A percentile compares a stretch with the other conserved stretches of the same genome.
phyloP scores from a whole-genome alignment of 192 early-diverging fungal genomes.

The Linderina pennispora region DNA sequence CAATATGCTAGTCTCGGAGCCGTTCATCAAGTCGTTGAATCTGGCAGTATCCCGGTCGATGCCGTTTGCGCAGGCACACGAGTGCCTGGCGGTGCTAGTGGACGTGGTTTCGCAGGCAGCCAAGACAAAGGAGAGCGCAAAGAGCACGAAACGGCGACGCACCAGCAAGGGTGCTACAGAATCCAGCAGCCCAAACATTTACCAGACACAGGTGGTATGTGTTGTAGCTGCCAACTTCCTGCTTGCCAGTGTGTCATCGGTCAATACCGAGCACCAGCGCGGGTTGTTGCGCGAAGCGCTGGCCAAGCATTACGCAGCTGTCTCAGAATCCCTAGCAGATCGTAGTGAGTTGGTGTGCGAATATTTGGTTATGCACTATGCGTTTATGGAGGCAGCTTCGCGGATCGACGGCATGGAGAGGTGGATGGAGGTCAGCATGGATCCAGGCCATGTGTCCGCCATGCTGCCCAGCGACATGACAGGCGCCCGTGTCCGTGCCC shows the following conservation, averaged over 20 bases:
- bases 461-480: neutral
- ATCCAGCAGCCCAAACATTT: too few species aligned
- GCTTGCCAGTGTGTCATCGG: constrained; percentile 12
- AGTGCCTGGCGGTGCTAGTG: constrained; percentile 6
- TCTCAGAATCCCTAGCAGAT: too few species aligned
- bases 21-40: constrained; percentile 9
- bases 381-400: constrained; percentile 21
- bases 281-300: constrained; percentile 8
- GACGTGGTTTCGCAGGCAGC: constrained; percentile 8
- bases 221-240: constrained; percentile 23
- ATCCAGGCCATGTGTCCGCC: constrained; percentile 12
- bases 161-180: too few species aligned
- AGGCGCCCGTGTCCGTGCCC: constrained; percentile 2
- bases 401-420: constrained; percentile 24
- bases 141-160: constrained; percentile 18
- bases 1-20: constrained; percentile 17
- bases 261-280: constrained; percentile 36
- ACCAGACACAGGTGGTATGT: constrained; percentile 6
- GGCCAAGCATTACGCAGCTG: constrained; percentile 2
- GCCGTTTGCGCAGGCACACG: constrained; percentile 29
- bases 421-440: constrained; percentile 23
- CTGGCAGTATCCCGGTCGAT: constrained; percentile 26
- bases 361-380: constrained; percentile 31
- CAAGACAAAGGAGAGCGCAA: neutral
- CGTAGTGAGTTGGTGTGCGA: constrained; percentile 25